Conservation (phyloP, 106 monocot genomes). For the Xerophyta viscosa region DNA sequence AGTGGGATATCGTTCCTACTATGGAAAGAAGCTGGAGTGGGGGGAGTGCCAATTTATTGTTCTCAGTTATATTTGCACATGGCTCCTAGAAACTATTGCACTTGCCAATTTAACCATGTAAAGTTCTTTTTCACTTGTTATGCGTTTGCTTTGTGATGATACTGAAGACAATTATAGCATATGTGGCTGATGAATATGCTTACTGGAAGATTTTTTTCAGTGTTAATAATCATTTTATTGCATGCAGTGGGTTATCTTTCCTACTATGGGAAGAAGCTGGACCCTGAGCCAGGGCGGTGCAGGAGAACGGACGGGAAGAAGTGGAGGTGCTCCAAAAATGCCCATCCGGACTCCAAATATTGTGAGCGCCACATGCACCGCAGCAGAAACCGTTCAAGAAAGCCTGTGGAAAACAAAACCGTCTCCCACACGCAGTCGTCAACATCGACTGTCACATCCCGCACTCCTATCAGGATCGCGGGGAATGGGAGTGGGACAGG, state of each 20-base stretch:
- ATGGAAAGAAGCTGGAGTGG: too few species aligned
- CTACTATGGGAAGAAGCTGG: slow-evolving; percentile 5
- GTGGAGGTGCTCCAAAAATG: slow-evolving; percentile 3
- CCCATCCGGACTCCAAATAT: slow-evolving; percentile 3
- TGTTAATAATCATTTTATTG: neutral
- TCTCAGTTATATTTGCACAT: too few species aligned
- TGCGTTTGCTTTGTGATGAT: too few species aligned
- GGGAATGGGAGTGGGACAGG: slow-evolving; percentile 5
- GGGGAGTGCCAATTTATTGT: too few species aligned
- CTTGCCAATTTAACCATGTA: too few species aligned
- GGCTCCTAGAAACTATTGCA: too few species aligned
- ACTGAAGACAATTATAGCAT: too few species aligned
- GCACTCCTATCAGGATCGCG: neutral
- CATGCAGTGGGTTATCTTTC: slow-evolving; percentile 2
- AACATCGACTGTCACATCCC: neutral
- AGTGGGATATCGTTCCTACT: too few species aligned
- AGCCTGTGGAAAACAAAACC: slow-evolving; percentile 9
- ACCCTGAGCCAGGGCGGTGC: slow-evolving; percentile 5
- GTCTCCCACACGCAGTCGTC: neutral
- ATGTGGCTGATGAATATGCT: too few species aligned
- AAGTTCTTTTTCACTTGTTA: too few species aligned
- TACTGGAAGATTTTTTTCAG: too few species aligned
- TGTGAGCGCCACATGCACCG: slow-evolving; percentile 5
- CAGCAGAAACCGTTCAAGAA: slow-evolving; percentile 2
- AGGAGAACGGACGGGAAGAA: slow-evolving; percentile 6